Base-by-base conservation (phyloP, 371 early-diverging fungal species). In the Chytridiales sp. region DNA sequence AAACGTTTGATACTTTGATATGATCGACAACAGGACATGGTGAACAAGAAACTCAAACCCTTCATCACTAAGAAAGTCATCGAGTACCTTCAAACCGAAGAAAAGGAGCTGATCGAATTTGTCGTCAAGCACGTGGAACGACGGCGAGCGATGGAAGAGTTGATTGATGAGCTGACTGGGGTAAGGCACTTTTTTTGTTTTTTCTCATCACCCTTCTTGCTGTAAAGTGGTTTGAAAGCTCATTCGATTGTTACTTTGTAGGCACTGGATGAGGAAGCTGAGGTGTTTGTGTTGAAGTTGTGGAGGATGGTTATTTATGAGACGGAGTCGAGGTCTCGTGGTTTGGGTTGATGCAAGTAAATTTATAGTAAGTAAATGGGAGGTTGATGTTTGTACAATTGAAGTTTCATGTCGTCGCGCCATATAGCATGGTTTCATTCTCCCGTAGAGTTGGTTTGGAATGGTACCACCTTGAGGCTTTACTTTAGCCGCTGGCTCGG, bases 241-340 rank as follows among this genome's bases (percentile, higher is more conserved):
- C 32, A 50, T 42, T 27, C 32, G n/a, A 47, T 5, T 56, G 22
- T 22, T 42, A 27, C 44, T 42, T 15, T 39, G 15, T 73, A 88
- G 88, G 87, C 87, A 13, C 67, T 92, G 59, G 93, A 89, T 66
- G 87, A 88, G 32, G 93, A 90, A 60, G 88, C 91, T 1, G 78
- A 83, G 35, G 79, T 85, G 30, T 86, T 93, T 75, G 91, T 90
- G 9, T 82, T 85, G 81, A 89, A 85, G 64, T 69, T 91, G 21
- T 93, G 92, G 92, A 78, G 91, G 56, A 86, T 87, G 76, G 72
- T 93, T 27, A 88, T 93, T 31, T 91, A 83, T 65, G 93, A 93
- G 63, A 88, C 90, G 1, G 93, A 93, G 68, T 76, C 87, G 41
- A 68, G 80, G 56, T 69, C 81, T 11, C 70, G 68, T 39, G 80